A percentile compares a stretch with the other conserved stretches of the same genome.
These are phyloP conservation scores for Camellia japonica DNA, from an alignment of 148 eudicot species.

Conservation along the genomic window DNA sequence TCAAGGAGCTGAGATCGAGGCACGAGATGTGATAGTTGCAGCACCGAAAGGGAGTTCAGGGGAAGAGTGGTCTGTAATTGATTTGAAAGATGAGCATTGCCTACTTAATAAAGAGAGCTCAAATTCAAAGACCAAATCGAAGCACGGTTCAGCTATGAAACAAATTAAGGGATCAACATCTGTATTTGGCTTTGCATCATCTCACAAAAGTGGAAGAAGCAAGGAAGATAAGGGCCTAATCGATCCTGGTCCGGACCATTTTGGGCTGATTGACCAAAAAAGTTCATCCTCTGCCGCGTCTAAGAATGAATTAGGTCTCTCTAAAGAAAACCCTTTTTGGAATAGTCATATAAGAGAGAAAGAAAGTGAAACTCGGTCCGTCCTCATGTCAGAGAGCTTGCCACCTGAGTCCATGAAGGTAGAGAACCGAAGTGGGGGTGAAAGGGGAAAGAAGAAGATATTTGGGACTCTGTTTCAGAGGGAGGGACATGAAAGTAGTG, in stretches of 20 bases:
- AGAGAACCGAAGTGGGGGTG: slow-evolving; percentile 24
- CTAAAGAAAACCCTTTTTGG: slow-evolving; percentile 66
- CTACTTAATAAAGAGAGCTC: slow-evolving; percentile 31
- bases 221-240: slow-evolving; percentile 44
- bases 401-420: slow-evolving; percentile 27
- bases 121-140: slow-evolving; percentile 36
- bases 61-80: slow-evolving; percentile 79
- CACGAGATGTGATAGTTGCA: slow-evolving; percentile 54
- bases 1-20: slow-evolving; percentile 77
- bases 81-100: slow-evolving; percentile 57
- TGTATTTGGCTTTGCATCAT: slow-evolving; percentile 42
- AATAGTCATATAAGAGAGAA: slow-evolving; percentile 25
- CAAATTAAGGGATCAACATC: slow-evolving; percentile 64
- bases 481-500: slow-evolving; percentile 18
- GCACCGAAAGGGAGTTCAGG: slow-evolving; percentile 28
- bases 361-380: slow-evolving; percentile 36
- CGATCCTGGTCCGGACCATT: slow-evolving; percentile 29
- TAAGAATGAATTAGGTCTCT: slow-evolving; percentile 29
- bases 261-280: slow-evolving; percentile 7
- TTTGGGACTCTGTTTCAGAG: slow-evolving; percentile 36
- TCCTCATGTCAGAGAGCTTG: slow-evolving; percentile 56
- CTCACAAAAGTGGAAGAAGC: slow-evolving; percentile 32
- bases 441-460: slow-evolving; percentile 41
- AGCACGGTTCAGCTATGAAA: slow-evolving; percentile 39
- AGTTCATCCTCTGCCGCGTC: background rate